Percentiles rank a stretch among this genome's conserved stretches.
Evolutionary conservation across 352 stramenopile species (phyloP).

Genomic region (Pythium dissotocum): DNA sequence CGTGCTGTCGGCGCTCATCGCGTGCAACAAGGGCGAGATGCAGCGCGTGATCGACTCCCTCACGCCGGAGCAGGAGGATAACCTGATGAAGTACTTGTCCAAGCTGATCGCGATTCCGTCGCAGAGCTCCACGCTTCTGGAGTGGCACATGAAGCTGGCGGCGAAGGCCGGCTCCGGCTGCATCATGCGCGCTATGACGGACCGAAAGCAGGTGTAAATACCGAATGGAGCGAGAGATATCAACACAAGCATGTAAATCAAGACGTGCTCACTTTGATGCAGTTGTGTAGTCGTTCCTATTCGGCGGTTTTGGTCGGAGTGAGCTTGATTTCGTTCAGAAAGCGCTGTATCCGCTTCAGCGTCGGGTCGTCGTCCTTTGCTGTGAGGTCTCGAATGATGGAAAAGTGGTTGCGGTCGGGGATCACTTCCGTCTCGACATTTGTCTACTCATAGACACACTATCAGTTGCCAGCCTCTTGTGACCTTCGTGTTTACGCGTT

Average conservation of each 20-base stretch:
- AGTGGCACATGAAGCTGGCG: constrained; percentile 88
- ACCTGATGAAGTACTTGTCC: constrained; percentile 90
- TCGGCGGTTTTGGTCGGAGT: neutral
- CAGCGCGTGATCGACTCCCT: constrained; percentile 80
- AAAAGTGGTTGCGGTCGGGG: constrained; percentile 68
- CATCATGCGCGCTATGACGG: constrained; percentile 87
- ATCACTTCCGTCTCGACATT: constrained; percentile 48
- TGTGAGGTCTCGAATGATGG: constrained; percentile 64
- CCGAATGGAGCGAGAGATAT: neutral
- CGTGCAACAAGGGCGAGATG: constrained; percentile 89
- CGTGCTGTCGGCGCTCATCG: constrained; percentile 68
- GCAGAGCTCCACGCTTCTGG: constrained; percentile 81
- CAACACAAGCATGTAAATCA: neutral
- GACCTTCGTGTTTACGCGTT: too few relatives aligned
- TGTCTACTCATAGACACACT: constrained; percentile 24
- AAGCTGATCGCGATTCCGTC: constrained; percentile 69
- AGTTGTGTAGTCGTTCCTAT: neutral
- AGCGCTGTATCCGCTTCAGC: constrained; percentile 51
- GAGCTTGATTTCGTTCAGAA: constrained; percentile 32
- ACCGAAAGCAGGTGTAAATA: constrained; percentile 84
- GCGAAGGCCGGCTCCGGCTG: constrained; percentile 85
- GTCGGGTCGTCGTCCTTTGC: constrained; percentile 32
- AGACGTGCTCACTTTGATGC: constrained; percentile 10
- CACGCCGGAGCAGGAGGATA: constrained; percentile 66
- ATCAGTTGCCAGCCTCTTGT: constrained; percentile 6